These are phyloP conservation scores for Fusarium aywerte DNA, from an alignment of 2,329 filamentous ascomycete genomes.

Conservation along the genomic window DNA sequence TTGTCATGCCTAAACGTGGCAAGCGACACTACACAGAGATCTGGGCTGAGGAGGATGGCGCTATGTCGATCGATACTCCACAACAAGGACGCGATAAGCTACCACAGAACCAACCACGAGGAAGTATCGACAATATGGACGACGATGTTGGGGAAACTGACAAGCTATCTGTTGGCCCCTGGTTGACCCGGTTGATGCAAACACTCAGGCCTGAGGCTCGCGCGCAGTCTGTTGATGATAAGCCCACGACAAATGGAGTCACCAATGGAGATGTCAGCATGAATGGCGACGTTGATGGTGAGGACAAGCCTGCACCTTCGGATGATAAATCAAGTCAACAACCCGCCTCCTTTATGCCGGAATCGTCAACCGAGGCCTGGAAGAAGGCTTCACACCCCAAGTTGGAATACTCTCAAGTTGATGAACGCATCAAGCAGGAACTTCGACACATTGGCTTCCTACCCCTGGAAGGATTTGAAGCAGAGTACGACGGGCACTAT, in stretches of 20 bases:
- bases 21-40: constrained; percentile 87
- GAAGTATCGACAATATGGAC: constrained; percentile 85
- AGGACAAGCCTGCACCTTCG: constrained; percentile 49
- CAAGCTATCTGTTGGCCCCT: constrained; percentile 85
- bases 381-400: constrained; percentile 80
- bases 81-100: constrained; percentile 72
- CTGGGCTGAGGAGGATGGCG: constrained; percentile 94
- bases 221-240: constrained; percentile 65
- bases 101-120: constrained; percentile 83
- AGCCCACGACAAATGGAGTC: constrained; percentile 62
- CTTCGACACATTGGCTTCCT: constrained; percentile 91
- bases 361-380: constrained; percentile 79
- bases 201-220: constrained; percentile 82
- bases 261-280: constrained; percentile 65
- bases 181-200: constrained; percentile 83
- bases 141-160: constrained; percentile 91
- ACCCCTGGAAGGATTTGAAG: constrained; percentile 69
- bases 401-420: constrained; percentile 85
- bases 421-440: constrained; percentile 91
- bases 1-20: constrained; percentile 85
- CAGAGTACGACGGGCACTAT: constrained; percentile 88
- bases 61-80: constrained; percentile 76
- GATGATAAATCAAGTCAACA: constrained; percentile 60
- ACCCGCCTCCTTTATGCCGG: constrained; percentile 82
- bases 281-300: constrained; percentile 60